These are phyloP conservation scores for Suhomyces choctaworum DNA, from an alignment of 1,139 yeast species.

Conservation along the genomic window DNA sequence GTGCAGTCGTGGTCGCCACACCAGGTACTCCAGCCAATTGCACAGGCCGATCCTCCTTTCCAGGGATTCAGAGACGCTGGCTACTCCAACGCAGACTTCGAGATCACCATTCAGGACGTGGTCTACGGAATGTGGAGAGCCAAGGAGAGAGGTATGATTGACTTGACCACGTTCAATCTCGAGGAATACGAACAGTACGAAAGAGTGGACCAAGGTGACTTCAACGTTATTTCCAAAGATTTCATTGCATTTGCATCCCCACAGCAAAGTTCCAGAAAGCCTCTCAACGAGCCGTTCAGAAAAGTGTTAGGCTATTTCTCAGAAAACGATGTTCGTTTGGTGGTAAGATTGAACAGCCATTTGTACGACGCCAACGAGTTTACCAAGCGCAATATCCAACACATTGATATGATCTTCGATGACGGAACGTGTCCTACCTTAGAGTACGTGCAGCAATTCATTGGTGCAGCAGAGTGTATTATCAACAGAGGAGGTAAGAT, in stretches of 20 bases:
- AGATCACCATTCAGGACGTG: constrained; percentile 87
- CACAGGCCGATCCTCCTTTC: constrained; percentile 91
- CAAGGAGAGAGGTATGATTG: constrained; percentile 88
- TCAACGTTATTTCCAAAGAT: constrained; percentile 86
- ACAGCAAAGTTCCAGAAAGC: constrained; percentile 59
- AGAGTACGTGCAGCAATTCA: constrained; percentile 86
- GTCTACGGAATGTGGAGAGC: constrained; percentile 98
- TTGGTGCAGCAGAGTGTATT: constrained; percentile 92
- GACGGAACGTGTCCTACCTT: constrained; percentile 98
- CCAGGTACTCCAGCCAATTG: constrained; percentile 90
- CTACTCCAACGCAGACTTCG: constrained; percentile 91
- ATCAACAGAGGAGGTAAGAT: constrained; percentile 84
- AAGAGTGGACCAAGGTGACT: constrained; percentile 95
- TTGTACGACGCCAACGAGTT: constrained; percentile 84
- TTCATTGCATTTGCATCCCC: constrained; percentile 98
- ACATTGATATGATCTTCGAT: constrained; percentile 92
- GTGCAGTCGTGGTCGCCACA: constrained; percentile 99
- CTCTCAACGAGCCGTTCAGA: constrained; percentile 70
- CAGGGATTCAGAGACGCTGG: constrained; percentile 98
- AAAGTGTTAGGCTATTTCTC: constrained; percentile 78
- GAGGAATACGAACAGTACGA: constrained; percentile 95
- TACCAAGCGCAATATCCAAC: constrained; percentile 79
- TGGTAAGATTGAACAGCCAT: constrained; percentile 89
- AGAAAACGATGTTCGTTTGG: constrained; percentile 75
- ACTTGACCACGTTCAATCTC: constrained; percentile 81